Conservation (phyloP, 768 basidiomycete species). For the Leccinum disarticulatum region DNA sequence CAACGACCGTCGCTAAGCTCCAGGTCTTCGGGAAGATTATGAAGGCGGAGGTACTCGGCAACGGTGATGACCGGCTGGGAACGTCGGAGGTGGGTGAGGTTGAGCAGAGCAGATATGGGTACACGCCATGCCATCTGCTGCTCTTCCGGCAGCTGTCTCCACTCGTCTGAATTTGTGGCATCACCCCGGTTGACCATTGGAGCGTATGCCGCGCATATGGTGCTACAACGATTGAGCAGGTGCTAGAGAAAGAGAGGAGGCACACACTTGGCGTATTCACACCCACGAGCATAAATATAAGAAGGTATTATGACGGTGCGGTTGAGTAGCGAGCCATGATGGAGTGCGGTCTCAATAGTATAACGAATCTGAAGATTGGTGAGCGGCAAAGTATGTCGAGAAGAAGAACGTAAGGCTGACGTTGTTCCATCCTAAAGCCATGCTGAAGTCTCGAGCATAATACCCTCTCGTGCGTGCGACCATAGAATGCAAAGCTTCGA, state of each 20-base stretch:
- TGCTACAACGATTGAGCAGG: slow-evolving; percentile 11
- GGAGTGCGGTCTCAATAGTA: slow-evolving; percentile 45
- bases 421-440: slow-evolving; percentile 50
- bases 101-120: slow-evolving; percentile 40
- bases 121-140: slow-evolving; percentile 38
- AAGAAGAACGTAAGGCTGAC: slow-evolving; percentile 25
- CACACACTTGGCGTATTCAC: slow-evolving; percentile 35
- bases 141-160: slow-evolving; percentile 39
- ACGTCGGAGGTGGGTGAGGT: slow-evolving; percentile 40
- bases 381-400: not conserved
- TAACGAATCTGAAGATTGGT: slow-evolving; percentile 40
- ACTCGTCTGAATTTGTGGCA: slow-evolving; percentile 41
- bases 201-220: slow-evolving; percentile 40
- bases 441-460: slow-evolving; percentile 44
- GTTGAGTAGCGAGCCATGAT: slow-evolving; percentile 45
- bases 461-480: slow-evolving; percentile 42
- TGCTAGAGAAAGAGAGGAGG: not conserved
- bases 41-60: slow-evolving; percentile 43
- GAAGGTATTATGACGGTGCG: slow-evolving; percentile 45
- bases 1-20: slow-evolving; percentile 42
- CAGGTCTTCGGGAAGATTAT: slow-evolving; percentile 32
- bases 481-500: slow-evolving; percentile 34
- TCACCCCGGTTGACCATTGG: slow-evolving; percentile 47
- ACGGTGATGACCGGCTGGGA: slow-evolving; percentile 41
- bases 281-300: slow-evolving; percentile 46